Evolutionary conservation across 1,284 basidiomycete species (phyloP).

Genomic region (Chondrostereum purpureum): DNA sequence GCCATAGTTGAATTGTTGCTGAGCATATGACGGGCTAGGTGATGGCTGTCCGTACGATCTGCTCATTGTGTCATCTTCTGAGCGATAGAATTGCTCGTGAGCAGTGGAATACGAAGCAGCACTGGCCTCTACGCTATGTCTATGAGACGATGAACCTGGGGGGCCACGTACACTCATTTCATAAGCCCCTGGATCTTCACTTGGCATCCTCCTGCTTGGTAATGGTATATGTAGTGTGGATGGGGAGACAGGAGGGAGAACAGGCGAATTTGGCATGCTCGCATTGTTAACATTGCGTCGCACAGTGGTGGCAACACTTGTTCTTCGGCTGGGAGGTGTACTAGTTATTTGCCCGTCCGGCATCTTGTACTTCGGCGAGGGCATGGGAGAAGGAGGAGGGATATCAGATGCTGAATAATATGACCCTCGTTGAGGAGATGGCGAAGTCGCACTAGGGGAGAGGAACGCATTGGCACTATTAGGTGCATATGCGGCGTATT

Average conservation of each 20-base stretch:
- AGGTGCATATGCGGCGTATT: constrained; percentile 20
- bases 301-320: constrained; percentile 28
- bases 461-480: constrained; percentile 13
- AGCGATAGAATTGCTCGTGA: constrained; percentile 31
- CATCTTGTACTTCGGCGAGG: constrained; percentile 42
- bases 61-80: constrained; percentile 22
- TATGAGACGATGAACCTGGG: constrained; percentile 12
- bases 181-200: constrained; percentile 27
- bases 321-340: constrained; percentile 33
- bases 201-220: constrained; percentile 2
- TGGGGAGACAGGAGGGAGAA: constrained; percentile 18
- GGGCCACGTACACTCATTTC: constrained; percentile 49
- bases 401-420: constrained; percentile 69
- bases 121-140: constrained; percentile 24
- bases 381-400: constrained; percentile 53
- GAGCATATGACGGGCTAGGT: constrained; percentile 1
- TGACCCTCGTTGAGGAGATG: constrained; percentile 25
- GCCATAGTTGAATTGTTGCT: constrained; percentile 8
- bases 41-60: constrained; percentile 9
- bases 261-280: constrained; percentile 14
- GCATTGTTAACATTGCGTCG: not conserved
- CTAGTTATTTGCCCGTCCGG: constrained; percentile 37
- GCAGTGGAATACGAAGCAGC: constrained; percentile 38
- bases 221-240: constrained; percentile 19
- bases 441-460: not conserved